A percentile compares a stretch with the other conserved stretches of the same genome.
phyloP scores from a whole-genome alignment of 2,329 filamentous ascomycete species.

The Monosporascus sp. region DNA sequence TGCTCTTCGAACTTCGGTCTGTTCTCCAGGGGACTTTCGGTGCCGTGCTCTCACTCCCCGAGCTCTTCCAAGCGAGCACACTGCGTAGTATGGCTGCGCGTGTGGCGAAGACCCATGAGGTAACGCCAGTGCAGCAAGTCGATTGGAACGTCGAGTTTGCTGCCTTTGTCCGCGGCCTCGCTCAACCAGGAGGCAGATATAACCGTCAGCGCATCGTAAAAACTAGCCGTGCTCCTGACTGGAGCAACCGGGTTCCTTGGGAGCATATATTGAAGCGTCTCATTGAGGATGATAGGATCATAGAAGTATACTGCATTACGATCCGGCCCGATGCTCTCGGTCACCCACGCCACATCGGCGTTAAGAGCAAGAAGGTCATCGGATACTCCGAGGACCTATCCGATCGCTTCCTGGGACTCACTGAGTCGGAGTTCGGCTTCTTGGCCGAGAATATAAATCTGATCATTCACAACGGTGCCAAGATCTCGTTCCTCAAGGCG shows the following conservation, averaged over 20 bases:
- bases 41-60: constrained; percentile 24
- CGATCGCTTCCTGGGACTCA: no score
- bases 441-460: no score
- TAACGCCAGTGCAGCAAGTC: constrained; percentile 5
- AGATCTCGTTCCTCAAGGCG: no score
- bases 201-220: not conserved
- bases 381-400: not conserved
- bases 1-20: constrained; percentile 33
- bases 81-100: constrained; percentile 33
- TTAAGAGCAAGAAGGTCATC: not conserved
- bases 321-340: constrained; percentile 14
- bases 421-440: no score
- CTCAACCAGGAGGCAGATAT: not conserved
- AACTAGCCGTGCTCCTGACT: constrained; percentile 26
- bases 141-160: constrained; percentile 35
- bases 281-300: constrained; percentile 23
- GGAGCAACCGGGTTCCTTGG: constrained; percentile 37
- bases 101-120: not conserved
- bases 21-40: constrained; percentile 28
- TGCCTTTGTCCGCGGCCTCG: not conserved
- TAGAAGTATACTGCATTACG: constrained; percentile 38
- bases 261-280: constrained; percentile 32
- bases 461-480: no score
- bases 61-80: constrained; percentile 33
- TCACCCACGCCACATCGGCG: not conserved